These are phyloP conservation scores for Thuja plicata DNA, from an alignment of 83 land plant genomes.

Conservation along the genomic window DNA sequence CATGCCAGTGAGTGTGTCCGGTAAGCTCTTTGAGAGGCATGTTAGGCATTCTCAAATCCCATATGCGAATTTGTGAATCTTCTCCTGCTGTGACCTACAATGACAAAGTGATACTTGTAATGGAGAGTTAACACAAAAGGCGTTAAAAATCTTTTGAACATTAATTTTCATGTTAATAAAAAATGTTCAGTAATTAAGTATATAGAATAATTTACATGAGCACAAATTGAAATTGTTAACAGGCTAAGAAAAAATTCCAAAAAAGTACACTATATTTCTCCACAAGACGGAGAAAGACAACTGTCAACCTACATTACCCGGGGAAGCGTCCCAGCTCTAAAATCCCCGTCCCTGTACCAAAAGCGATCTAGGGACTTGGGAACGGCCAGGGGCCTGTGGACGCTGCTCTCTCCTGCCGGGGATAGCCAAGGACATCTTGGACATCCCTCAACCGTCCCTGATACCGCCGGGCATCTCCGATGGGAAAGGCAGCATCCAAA, in stretches of 20 bases:
- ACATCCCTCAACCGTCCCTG: too few relatives aligned
- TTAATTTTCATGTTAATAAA: not conserved
- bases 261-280: not conserved
- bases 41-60: constrained; percentile 87
- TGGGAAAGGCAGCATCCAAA: too few relatives aligned
- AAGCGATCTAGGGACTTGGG: too few relatives aligned
- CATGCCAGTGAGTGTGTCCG: constrained; percentile 95
- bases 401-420: too few relatives aligned
- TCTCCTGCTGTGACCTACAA: constrained; percentile 91
- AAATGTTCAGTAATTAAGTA: not conserved
- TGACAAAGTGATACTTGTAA: not conserved
- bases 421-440: too few relatives aligned
- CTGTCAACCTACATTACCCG: not conserved
- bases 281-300: not conserved
- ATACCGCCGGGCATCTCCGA: too few relatives aligned
- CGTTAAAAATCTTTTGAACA: not conserved
- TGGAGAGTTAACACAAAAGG: not conserved
- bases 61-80: constrained; percentile 73
- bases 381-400: too few relatives aligned
- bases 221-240: not conserved
- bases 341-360: too few relatives aligned
- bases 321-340: too few relatives aligned
- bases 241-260: not conserved
- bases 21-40: constrained; percentile 67
- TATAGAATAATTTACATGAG: not conserved